These are phyloP conservation scores for Kodamaea fungicola DNA, from an alignment of 1,139 yeast species.

Conservation along the genomic window DNA sequence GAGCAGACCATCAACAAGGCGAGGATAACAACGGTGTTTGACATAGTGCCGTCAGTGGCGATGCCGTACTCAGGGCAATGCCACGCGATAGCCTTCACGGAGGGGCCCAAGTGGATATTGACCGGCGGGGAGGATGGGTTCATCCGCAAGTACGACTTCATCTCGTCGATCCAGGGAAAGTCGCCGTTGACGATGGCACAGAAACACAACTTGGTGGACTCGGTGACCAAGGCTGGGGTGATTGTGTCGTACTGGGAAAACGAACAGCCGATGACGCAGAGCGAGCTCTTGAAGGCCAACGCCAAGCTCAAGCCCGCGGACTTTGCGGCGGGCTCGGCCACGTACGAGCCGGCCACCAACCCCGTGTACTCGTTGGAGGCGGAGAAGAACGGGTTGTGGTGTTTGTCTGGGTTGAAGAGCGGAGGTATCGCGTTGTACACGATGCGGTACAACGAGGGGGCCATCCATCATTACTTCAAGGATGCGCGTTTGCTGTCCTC, in stretches of 20 bases:
- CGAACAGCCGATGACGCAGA: slow-evolving; percentile 69
- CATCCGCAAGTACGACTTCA: slow-evolving; percentile 83
- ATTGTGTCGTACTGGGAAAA: slow-evolving; percentile 91
- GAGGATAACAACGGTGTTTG: slow-evolving; percentile 46
- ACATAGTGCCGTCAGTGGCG: slow-evolving; percentile 66
- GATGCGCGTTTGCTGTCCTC: slow-evolving; percentile 6
- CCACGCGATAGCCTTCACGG: slow-evolving; percentile 73
- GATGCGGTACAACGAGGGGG: slow-evolving; percentile 80
- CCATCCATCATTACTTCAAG: slow-evolving; percentile 68
- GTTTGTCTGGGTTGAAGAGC: slow-evolving; percentile 72
- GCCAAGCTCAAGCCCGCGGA: slow-evolving; percentile 45
- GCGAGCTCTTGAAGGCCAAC: slow-evolving; percentile 36
- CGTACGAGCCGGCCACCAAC: slow-evolving; percentile 65
- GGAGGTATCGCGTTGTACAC: slow-evolving; percentile 91
- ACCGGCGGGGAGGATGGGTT: slow-evolving; percentile 98
- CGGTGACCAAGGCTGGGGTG: slow-evolving; percentile 81
- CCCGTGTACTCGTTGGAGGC: slow-evolving; percentile 89
- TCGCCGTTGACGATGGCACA: slow-evolving; percentile 88
- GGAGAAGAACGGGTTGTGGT: slow-evolving; percentile 80
- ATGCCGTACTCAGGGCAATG: slow-evolving; percentile 69
- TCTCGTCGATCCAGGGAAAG: slow-evolving; percentile 85
- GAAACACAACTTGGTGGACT: slow-evolving; percentile 82
- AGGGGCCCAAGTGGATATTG: slow-evolving; percentile 82
- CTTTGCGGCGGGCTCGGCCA: slow-evolving; percentile 36
- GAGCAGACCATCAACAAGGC: slow-evolving; percentile 42